Percentiles rank a stretch among this genome's conserved stretches.
Conservation (phyloP, 148 eudicot genomes). For the Fagopyrum esculentum region DNA sequence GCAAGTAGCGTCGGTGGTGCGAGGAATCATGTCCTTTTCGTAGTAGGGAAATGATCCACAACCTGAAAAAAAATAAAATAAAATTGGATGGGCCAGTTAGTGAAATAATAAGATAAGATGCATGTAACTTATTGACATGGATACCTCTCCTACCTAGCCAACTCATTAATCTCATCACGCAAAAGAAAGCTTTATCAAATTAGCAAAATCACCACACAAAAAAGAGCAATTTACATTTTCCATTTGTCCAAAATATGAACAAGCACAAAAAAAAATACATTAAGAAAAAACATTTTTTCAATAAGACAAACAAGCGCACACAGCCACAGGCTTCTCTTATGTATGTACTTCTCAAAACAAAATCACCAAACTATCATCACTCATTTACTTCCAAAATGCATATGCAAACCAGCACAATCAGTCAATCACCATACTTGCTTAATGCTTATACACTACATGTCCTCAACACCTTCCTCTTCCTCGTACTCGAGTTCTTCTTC, state of each 20-base stretch:
- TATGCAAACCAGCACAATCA: neutral
- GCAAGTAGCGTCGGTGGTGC: neutral
- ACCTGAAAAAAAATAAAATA: neutral
- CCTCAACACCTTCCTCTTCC: slow-evolving; percentile 23
- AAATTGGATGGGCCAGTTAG: neutral
- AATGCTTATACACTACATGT: slow-evolving; percentile 1
- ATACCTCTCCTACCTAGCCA: slow-evolving; percentile 4
- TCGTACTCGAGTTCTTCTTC: slow-evolving; percentile 35
- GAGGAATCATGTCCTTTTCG: neutral
- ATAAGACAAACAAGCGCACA: neutral
- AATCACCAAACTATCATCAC: neutral
- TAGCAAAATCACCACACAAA: neutral
- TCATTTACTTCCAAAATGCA: too few species aligned
- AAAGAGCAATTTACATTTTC: neutral
- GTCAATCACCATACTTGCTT: neutral
- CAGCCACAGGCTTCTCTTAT: neutral
- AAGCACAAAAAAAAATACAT: neutral
- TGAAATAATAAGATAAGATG: neutral
- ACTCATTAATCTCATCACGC: neutral
- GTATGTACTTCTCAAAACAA: neutral
- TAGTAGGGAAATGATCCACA: neutral
- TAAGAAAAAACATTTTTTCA: neutral
- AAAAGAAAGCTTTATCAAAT: too few species aligned
- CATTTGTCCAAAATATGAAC: neutral
- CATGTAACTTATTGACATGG: neutral